A percentile compares a stretch with the other conserved stretches of the same genome.
Evolutionary conservation across 805 yeast species (phyloP).

Genomic region (Clavispora santaluciae): DNA sequence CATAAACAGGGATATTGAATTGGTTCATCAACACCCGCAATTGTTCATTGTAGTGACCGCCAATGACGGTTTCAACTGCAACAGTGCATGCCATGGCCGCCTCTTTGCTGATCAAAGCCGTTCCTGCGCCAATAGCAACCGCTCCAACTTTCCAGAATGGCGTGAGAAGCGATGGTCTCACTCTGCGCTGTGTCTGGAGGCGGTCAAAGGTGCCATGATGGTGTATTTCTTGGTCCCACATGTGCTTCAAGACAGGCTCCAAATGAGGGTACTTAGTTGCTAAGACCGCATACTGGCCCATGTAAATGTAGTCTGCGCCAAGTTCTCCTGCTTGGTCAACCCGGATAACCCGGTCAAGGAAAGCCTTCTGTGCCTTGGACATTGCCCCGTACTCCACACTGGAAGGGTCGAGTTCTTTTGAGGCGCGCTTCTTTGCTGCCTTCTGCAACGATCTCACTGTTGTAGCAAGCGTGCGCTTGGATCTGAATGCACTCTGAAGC

Average conservation of each 20-base stretch:
- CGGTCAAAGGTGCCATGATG: slow-evolving; percentile 83
- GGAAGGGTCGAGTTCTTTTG: neutral
- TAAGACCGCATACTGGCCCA: slow-evolving; percentile 81
- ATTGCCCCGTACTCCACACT: slow-evolving; percentile 31
- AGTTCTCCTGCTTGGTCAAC: slow-evolving; percentile 98
- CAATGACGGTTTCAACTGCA: slow-evolving; percentile 97
- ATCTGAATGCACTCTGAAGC: neutral
- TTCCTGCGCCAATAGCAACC: slow-evolving; percentile 74
- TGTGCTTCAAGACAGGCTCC: slow-evolving; percentile 77
- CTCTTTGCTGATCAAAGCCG: slow-evolving; percentile 83
- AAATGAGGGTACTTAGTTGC: slow-evolving; percentile 67
- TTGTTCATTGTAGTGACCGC: slow-evolving; percentile 91
- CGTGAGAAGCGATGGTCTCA: slow-evolving; percentile 85
- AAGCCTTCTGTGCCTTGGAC: slow-evolving; percentile 60
- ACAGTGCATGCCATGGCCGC: slow-evolving; percentile 99
- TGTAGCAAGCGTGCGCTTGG: neutral
- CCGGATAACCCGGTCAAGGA: slow-evolving; percentile 67
- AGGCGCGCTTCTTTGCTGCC: neutral
- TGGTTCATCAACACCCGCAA: slow-evolving; percentile 70
- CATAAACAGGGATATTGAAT: slow-evolving; percentile 43
- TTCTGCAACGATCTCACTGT: neutral
- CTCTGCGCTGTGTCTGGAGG: slow-evolving; percentile 70
- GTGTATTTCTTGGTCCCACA: slow-evolving; percentile 97
- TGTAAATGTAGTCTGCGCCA: slow-evolving; percentile 90
- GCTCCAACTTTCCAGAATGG: slow-evolving; percentile 96